A percentile compares a stretch with the other conserved stretches of the same genome.
Conservation (phyloP, 257 asterid species). For the Capsicum pubescens region DNA sequence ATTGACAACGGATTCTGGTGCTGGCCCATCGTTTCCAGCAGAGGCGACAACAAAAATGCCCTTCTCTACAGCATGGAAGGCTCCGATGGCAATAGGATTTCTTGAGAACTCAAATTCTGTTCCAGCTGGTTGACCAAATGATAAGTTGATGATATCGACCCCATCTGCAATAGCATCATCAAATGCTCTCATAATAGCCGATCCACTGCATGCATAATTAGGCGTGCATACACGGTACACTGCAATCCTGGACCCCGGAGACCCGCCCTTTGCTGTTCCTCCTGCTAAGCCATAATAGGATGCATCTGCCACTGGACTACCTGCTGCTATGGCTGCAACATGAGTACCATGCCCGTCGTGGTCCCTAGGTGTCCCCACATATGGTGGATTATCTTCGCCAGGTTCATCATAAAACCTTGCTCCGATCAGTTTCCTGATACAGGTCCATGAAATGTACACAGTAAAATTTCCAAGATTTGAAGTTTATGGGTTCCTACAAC, state of each 20-base stretch:
- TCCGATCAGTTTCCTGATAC: constrained; percentile 68
- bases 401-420: constrained; percentile 62
- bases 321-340: constrained; percentile 81
- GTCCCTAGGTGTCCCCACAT: constrained; percentile 59
- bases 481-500: not conserved
- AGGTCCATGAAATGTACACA: not conserved
- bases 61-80: constrained; percentile 69
- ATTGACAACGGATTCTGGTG: not conserved
- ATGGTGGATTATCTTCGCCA: not conserved
- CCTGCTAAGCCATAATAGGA: constrained; percentile 71
- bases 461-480: not conserved
- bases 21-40: constrained; percentile 73
- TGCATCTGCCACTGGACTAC: constrained; percentile 60
- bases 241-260: constrained; percentile 20
- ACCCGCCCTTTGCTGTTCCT: constrained; percentile 80
- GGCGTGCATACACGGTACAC: too few species aligned
- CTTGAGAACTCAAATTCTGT: constrained; percentile 29
- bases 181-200: too few species aligned
- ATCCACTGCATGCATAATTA: too few species aligned
- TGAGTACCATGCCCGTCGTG: constrained; percentile 81
- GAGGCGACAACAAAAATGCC: constrained; percentile 68
- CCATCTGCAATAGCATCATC: too few species aligned
- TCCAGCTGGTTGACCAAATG: too few species aligned
- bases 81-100: constrained; percentile 69
- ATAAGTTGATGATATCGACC: too few species aligned